Evolutionary conservation across 2,329 filamentous ascomycete genomes (phyloP).

Genomic region (Leptosphaerulina australis): DNA sequence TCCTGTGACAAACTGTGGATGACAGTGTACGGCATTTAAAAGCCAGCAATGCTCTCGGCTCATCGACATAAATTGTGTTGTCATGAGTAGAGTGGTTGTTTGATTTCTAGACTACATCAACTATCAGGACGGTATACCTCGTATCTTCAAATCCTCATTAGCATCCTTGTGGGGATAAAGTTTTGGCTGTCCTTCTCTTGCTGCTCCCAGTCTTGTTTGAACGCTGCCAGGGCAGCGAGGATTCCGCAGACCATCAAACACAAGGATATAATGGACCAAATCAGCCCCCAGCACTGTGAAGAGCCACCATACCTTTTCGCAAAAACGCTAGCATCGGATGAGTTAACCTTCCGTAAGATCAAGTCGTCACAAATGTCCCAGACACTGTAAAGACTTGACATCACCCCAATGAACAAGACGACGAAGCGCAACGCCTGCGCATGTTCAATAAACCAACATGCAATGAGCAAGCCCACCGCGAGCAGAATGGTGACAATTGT

Average conservation of each 20-base stretch:
- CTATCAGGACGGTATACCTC: no score
- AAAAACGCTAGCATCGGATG: slow-evolving; percentile 79
- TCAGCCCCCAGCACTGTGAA: slow-evolving; percentile 79
- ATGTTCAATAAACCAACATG: slow-evolving; percentile 80
- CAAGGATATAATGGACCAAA: slow-evolving; percentile 76
- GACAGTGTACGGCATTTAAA: no score
- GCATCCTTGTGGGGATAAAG: slow-evolving; percentile 61
- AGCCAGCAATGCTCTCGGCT: no score
- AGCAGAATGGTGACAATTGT: slow-evolving; percentile 73
- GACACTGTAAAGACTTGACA: slow-evolving; percentile 79
- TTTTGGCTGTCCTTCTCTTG: slow-evolving; percentile 71
- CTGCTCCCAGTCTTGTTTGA: slow-evolving; percentile 71
- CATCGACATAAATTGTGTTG: no score
- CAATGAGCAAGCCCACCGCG: slow-evolving; percentile 73
- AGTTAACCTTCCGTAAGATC: slow-evolving; percentile 80
- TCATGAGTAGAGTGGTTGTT: no score
- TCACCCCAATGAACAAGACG: slow-evolving; percentile 80
- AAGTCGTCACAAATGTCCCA: slow-evolving; percentile 88
- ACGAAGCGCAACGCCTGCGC: slow-evolving; percentile 75
- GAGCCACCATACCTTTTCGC: slow-evolving; percentile 78
- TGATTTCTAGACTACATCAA: no score
- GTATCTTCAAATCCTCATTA: neutral
- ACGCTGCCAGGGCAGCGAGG: slow-evolving; percentile 76
- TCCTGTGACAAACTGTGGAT: no score
- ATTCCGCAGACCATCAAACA: slow-evolving; percentile 75